These are phyloP conservation scores for Vigna hirtella DNA, from an alignment of 306 rosid species.

Conservation along the genomic window DNA sequence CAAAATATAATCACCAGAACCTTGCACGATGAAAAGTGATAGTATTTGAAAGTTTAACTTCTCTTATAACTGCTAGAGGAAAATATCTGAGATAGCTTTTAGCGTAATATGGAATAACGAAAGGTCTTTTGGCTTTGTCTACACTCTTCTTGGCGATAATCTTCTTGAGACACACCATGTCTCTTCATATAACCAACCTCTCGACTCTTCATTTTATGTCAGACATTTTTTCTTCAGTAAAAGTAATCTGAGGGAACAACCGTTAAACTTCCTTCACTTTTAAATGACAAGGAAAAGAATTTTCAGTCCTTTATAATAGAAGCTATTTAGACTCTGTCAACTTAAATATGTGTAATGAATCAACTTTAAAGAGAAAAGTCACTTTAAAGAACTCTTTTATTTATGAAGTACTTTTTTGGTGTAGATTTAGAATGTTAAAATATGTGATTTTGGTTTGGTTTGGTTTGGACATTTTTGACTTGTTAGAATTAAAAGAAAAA, in stretches of 20 bases:
- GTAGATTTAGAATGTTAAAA: too few relatives aligned
- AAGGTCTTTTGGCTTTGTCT: not conserved
- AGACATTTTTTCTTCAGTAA: not conserved
- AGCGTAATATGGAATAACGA: not conserved
- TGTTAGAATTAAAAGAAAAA: too few relatives aligned
- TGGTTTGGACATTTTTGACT: too few relatives aligned
- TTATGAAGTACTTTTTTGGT: too few relatives aligned
- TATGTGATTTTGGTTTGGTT: too few relatives aligned
- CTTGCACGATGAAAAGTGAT: not conserved
- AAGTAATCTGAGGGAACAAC: not conserved
- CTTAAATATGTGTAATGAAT: not conserved
- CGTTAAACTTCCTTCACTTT: slow-evolving; percentile 1
- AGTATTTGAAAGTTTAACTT: not conserved
- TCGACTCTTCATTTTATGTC: not conserved
- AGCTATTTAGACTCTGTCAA: not conserved
- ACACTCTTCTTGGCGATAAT: not conserved
- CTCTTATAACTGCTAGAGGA: not conserved
- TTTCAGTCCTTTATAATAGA: not conserved
- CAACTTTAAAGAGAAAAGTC: too few relatives aligned
- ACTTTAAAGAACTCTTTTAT: too few relatives aligned
- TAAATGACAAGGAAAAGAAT: not conserved
- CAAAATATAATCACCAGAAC: not conserved
- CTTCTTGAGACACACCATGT: not conserved
- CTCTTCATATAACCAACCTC: not conserved
- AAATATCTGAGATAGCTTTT: not conserved